Percentiles rank a stretch among this genome's conserved stretches.
phyloP scores from a whole-genome alignment of 192 early-diverging fungal species.

The Tieghemiomyces parasiticus region DNA sequence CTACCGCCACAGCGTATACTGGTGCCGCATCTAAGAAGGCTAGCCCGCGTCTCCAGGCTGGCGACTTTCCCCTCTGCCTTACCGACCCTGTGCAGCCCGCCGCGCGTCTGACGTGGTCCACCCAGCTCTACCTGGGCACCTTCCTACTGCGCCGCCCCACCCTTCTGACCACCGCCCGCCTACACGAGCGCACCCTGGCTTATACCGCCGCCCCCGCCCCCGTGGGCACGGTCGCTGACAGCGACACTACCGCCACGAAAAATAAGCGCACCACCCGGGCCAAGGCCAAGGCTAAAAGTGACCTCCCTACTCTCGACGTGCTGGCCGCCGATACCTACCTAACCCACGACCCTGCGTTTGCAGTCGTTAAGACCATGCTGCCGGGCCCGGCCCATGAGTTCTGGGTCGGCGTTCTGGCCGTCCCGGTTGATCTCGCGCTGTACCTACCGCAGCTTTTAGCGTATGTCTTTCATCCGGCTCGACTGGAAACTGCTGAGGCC shows the following conservation, averaged over 20 bases:
- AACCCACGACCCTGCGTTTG: too few species aligned
- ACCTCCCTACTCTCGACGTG: neutral
- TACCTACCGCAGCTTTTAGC: too few species aligned
- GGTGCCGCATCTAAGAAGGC: neutral
- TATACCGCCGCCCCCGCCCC: neutral
- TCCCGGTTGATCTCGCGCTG: too few species aligned
- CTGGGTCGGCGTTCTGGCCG: too few species aligned
- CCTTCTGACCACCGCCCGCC: neutral
- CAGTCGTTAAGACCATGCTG: too few species aligned
- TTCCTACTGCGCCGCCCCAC: neutral
- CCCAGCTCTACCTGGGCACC: neutral
- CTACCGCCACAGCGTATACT: neutral
- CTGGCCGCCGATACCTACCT: neutral
- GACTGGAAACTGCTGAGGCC: too few species aligned
- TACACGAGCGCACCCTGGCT: neutral
- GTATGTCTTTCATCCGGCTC: too few species aligned
- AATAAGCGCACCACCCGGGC: neutral
- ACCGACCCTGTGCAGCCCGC: neutral
- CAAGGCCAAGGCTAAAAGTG: neutral
- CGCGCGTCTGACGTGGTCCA: neutral
- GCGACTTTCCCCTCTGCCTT: neutral
- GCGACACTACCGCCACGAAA: neutral
- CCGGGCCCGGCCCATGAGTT: too few species aligned
- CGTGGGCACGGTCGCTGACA: neutral
- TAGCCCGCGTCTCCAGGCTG: neutral